Evolutionary conservation across 129 eudicot genomes (phyloP), one percentile per base, ranked within the genome.

Genomic region (Escallonia herrerae): DNA sequence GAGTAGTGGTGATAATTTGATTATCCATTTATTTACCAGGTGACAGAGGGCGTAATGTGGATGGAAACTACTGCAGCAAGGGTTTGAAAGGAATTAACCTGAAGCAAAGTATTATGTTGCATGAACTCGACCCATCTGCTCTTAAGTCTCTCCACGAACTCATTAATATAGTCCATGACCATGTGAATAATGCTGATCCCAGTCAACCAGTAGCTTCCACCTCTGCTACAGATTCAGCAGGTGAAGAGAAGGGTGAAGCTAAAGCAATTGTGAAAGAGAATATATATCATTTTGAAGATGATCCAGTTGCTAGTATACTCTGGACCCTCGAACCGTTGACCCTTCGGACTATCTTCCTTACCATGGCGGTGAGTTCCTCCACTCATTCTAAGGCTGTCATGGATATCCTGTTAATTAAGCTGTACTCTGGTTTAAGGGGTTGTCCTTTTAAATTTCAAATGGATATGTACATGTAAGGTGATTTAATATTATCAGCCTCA

Each of bases 161-260:
- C 62, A 79, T 89, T 76, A 78, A 90, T 40, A 76, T 94, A 73
- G 87, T 94, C 68, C 97, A 94, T 78, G 86, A 78, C n/a, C 80
- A 49, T 60, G 82, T 89, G 15, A 84, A 64, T 71, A 67, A 64
- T 65, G 60, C 75, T 60, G 82, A 79, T 70, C 81, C 58, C 73
- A 67, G 72, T 74, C 72, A 70, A 55, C 52, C 68, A 44, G 83
- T 68, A 47, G 77, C 72, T 64, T 67, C 74, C 64, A 40, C 67
- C 52, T 54, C 82, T 22, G 51, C 58, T 9, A 65, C 58, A 43
- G 54, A 55, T 60, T 60, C 81, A 13, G 79, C 74, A 68, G 84
- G 66, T 68, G 75, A 69, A 42, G 86, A 73, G 76, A 76, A 62
- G 68, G 68, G 40, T 33, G 72, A 68, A n/a, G 22, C 76, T 72